Conservation (phyloP, 163 green algal species). For the Chlamydomonas reinhardtii region DNA sequence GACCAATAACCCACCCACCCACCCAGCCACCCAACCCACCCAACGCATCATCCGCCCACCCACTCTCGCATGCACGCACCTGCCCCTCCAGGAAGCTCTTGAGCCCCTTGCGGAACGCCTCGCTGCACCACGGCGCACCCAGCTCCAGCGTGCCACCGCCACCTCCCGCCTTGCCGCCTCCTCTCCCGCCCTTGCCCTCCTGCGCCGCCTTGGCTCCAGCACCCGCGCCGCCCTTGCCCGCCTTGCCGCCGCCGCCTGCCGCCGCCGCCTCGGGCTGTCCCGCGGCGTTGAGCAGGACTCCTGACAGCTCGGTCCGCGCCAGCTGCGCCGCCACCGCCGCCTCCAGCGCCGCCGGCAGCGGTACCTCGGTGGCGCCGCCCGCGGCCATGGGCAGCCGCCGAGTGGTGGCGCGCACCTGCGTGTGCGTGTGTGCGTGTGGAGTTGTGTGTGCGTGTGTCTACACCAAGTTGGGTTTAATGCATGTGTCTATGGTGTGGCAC, state of each 20-base stretch:
- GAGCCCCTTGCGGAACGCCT: slow-evolving; percentile 68
- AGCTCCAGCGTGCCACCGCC: not conserved
- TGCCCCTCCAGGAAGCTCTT: slow-evolving; percentile 63
- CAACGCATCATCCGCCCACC: not conserved
- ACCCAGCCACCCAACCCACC: not conserved
- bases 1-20: no score
- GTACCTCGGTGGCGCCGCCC: slow-evolving; percentile 55
- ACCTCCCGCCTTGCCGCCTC: not conserved
- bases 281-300: not conserved
- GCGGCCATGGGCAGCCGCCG: slow-evolving; percentile 26
- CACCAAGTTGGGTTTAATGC: no score
- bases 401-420: slow-evolving; percentile 56
- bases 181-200: not conserved
- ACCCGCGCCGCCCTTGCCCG: no score
- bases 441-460: not conserved
- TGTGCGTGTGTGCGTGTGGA: not conserved
- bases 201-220: not conserved
- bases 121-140: slow-evolving; percentile 59
- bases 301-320: slow-evolving; percentile 41
- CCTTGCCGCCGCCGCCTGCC: not conserved
- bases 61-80: no score
- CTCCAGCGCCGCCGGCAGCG: slow-evolving; percentile 67
- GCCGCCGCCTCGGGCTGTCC: not conserved
- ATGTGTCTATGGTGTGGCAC: no score
- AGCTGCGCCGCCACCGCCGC: slow-evolving; percentile 62